Evolutionary conservation across 176 grass and related monocot species (phyloP).

Genomic region (Aegilops bicornis): DNA sequence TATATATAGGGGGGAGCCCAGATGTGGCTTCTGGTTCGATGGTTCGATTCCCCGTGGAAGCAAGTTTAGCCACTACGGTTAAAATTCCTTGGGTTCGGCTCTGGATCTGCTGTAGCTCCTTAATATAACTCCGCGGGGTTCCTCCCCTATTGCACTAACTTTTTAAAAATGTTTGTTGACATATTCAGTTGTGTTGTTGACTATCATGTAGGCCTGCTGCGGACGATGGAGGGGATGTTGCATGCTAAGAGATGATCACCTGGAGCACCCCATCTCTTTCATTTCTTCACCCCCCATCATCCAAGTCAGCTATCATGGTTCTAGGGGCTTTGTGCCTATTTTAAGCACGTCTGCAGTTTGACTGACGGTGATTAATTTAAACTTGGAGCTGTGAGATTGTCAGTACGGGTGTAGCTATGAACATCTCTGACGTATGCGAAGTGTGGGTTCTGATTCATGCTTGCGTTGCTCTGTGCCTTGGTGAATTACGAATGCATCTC

Average conservation of each 20-base stretch:
- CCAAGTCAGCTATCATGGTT: background rate
- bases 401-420: background rate
- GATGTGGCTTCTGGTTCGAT: too few relatives aligned
- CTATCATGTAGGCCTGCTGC: background rate
- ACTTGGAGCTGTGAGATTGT: background rate
- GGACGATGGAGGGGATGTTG: background rate
- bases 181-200: background rate
- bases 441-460: background rate
- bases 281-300: background rate
- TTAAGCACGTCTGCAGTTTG: constrained; percentile 4
- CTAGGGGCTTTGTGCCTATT: background rate
- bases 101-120: too few relatives aligned
- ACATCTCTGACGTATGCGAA: background rate
- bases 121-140: too few relatives aligned
- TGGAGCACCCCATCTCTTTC: background rate
- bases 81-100: too few relatives aligned
- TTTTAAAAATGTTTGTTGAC: background rate
- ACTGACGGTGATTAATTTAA: background rate
- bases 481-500: too few relatives aligned
- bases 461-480: background rate
- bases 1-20: too few relatives aligned
- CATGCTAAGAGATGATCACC: background rate
- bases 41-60: too few relatives aligned
- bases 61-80: too few relatives aligned
- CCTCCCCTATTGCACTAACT: too few relatives aligned